phyloP scores from a whole-genome alignment of 352 stramenopile genomes.

The Blastocystis sp. region DNA sequence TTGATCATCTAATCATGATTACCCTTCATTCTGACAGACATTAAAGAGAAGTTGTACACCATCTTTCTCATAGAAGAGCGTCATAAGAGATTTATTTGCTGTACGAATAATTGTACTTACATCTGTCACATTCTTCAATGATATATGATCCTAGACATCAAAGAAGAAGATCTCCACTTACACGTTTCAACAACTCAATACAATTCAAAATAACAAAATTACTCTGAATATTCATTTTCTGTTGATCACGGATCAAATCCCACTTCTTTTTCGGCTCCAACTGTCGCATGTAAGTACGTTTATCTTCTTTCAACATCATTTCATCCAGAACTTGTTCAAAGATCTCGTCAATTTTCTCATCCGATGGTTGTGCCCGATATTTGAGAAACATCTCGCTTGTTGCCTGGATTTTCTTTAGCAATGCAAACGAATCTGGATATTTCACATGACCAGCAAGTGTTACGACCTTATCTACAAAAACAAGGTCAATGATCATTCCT shows the following conservation, averaged over 20 bases:
- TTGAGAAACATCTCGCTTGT: neutral
- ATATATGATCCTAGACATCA: neutral
- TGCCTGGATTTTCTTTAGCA: neutral
- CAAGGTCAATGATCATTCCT: neutral
- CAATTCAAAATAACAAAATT: neutral
- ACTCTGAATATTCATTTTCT: constrained; percentile 46
- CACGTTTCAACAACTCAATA: constrained; percentile 30
- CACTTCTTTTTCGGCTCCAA: neutral
- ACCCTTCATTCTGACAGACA: neutral
- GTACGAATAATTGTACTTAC: constrained; percentile 13
- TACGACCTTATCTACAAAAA: constrained; percentile 15
- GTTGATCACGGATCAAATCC: constrained; percentile 16
- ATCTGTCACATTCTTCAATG: neutral
- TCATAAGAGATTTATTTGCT: neutral
- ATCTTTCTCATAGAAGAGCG: constrained; percentile 16
- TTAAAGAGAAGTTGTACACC: constrained; percentile 16
- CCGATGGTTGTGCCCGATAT: neutral
- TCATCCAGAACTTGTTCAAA: constrained; percentile 38
- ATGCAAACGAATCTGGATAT: neutral
- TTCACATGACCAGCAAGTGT: neutral
- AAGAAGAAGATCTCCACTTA: neutral
- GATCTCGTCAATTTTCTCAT: constrained; percentile 13
- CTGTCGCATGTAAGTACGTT: neutral
- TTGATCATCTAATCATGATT: constrained; percentile 28
- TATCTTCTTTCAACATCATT: constrained; percentile 60